Evolutionary conservation across 768 basidiomycete genomes (phyloP).

Genomic region (Cystofilobasidium macerans): DNA sequence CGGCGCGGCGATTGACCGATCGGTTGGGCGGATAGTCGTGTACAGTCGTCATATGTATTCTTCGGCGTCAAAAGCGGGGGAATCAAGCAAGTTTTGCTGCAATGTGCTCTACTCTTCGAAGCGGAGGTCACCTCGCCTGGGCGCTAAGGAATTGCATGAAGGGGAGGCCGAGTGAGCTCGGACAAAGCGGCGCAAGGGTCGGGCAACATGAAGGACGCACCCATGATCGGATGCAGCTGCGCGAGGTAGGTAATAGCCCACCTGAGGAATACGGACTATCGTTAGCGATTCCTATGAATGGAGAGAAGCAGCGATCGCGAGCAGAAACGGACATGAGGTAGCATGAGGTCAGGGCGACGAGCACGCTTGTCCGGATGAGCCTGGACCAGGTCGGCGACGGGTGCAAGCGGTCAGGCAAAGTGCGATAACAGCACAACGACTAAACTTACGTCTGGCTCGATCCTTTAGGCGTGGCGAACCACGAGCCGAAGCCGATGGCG

Average conservation of each 20-base stretch:
- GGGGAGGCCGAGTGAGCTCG: neutral
- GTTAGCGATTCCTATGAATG: no score
- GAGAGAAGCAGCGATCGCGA: no score
- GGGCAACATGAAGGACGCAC: neutral
- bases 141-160: neutral
- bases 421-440: neutral
- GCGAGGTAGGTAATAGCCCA: slow-evolving; percentile 1
- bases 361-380: neutral
- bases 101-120: slow-evolving; percentile 6
- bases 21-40: neutral
- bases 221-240: neutral
- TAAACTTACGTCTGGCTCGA: neutral
- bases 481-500: slow-evolving; percentile 1
- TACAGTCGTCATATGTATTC: slow-evolving; percentile 4
- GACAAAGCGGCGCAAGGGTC: neutral
- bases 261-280: neutral
- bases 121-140: neutral
- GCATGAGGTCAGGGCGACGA: slow-evolving; percentile 3
- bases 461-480: neutral
- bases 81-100: no score
- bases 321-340: neutral
- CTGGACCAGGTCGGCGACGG: neutral
- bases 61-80: no score
- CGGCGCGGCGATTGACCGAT: no score
- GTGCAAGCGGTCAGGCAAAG: no score